Evolutionary conservation across 768 basidiomycete species (phyloP), one percentile per base, ranked within the genome.

Genomic region (Tulasnella sp.): DNA sequence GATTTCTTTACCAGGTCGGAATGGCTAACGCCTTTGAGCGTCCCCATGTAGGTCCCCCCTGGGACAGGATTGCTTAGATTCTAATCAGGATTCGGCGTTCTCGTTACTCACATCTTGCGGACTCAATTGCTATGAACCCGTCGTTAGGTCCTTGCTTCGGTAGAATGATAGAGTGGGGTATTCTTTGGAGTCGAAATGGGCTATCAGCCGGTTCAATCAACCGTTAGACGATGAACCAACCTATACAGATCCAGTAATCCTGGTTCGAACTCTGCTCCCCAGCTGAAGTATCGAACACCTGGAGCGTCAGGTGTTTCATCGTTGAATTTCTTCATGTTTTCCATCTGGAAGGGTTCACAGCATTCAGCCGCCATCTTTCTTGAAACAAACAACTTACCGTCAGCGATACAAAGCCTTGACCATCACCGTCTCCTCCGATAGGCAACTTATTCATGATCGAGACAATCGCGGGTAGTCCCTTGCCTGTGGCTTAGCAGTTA

Each of bases 371-470:
- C 3, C 5, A 16, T 11, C 12, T 8, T 5, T 3, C 32, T 59
- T 29, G 26, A 59, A 32, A 14, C 26, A 59, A 29, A 59, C 12
- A 29, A 59, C 52, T 1, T 59, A 59, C 62, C 19, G 94, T 95
- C 62, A 99, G 87, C 72, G 85, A 90, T 77, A 94, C 88, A 75
- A 99, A 98, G 4, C 97, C 97, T 75, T 88, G 89, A 8, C 97
- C 97, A 75, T 98, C 95, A n/a, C n/a, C n/a, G 11, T 97, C 97
- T 1, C 93, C 92, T 11, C 95, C 92, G 72, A 92, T 96, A 8
- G 95, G 91, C 2, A 94, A 85, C 47, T 97, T 78, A 75, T 94
- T 90, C 26, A 99, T 86, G 5, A 83, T 67, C 0, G 78, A 76
- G 16, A 84, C 65, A 39, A 84, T 73, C 0, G 81, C 75, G 1